These are phyloP conservation scores for Dentipellis fragilis DNA, from an alignment of 768 basidiomycete genomes.

Conservation along the genomic window DNA sequence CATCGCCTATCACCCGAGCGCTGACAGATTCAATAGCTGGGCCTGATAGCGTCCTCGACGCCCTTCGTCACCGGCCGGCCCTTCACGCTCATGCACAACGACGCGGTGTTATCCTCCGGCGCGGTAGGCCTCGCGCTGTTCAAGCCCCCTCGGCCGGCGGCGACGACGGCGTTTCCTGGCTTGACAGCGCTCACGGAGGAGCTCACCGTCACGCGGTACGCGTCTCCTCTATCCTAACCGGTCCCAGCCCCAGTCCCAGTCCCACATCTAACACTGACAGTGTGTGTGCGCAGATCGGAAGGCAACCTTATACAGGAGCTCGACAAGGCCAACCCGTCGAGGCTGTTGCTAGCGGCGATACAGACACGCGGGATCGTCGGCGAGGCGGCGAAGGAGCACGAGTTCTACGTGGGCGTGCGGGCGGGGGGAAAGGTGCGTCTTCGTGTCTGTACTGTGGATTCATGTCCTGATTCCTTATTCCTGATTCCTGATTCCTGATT, in stretches of 20 bases:
- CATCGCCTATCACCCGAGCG: neutral
- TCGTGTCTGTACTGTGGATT: too few species aligned
- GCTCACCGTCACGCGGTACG: conserved; percentile 42
- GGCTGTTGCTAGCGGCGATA: conserved; percentile 47
- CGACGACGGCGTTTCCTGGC: conserved; percentile 26
- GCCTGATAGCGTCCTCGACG: conserved; percentile 62
- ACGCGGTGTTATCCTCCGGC: conserved; percentile 46
- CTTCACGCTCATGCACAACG: conserved; percentile 56
- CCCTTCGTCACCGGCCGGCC: conserved; percentile 73
- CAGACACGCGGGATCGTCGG: conserved; percentile 21
- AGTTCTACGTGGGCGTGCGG: conserved; percentile 45
- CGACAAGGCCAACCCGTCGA: conserved; percentile 48
- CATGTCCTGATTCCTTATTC: too few species aligned
- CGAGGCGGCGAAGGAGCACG: conserved; percentile 34
- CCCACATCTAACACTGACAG: too few species aligned
- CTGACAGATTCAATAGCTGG: conserved; percentile 37
- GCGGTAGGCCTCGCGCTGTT: conserved; percentile 54
- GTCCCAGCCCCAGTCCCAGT: too few species aligned
- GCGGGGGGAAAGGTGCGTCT: conserved; percentile 14
- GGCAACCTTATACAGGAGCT: conserved; percentile 64
- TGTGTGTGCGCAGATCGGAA: conserved; percentile 50
- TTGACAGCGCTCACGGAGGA: conserved; percentile 32
- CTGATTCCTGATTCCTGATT: too few species aligned
- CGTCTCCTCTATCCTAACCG: conserved; percentile 19
- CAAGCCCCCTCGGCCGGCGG: neutral